A percentile compares a stretch with the other conserved stretches of the same genome.
These are phyloP conservation scores for Eucalyptus dawsonii DNA, from an alignment of 345 rosid genomes.

Conservation along the genomic window DNA sequence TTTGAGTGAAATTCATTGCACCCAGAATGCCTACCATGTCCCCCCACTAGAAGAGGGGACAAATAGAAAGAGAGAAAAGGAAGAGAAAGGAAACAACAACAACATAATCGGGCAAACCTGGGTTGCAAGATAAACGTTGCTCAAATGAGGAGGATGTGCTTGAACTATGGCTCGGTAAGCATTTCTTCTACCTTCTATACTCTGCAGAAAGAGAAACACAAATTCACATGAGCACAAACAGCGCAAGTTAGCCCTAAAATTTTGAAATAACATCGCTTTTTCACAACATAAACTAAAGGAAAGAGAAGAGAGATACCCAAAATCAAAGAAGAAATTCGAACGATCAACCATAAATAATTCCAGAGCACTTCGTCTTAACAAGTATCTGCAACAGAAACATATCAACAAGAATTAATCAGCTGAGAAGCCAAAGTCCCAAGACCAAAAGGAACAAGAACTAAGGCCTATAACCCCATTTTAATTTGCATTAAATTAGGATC, in stretches of 20 bases:
- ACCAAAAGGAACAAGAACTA: neutral
- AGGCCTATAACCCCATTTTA: neutral
- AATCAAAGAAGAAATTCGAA: constrained; percentile 95
- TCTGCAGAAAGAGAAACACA: constrained; percentile 20
- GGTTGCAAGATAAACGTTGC: constrained; percentile 86
- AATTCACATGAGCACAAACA: neutral
- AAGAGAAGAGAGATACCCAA: constrained; percentile 44
- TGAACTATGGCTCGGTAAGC: constrained; percentile 94
- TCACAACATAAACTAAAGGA: neutral
- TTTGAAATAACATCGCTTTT: neutral
- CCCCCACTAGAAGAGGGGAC: neutral
- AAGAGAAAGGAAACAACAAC: neutral
- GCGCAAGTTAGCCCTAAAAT: no score
- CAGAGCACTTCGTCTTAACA: constrained; percentile 91
- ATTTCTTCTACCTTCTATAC: constrained; percentile 75
- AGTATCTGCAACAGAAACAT: constrained; percentile 42
- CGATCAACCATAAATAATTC: constrained; percentile 97
- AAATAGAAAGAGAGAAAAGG: neutral
- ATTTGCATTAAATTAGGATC: neutral
- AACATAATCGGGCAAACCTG: constrained; percentile 47
- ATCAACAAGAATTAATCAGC: neutral
- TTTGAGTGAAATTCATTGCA: neutral
- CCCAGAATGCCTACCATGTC: neutral
- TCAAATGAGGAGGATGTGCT: constrained; percentile 76
- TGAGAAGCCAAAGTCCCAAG: neutral